These are phyloP conservation scores for Alternaria atra DNA, from an alignment of 2,329 filamentous ascomycete species.

Conservation along the genomic window DNA sequence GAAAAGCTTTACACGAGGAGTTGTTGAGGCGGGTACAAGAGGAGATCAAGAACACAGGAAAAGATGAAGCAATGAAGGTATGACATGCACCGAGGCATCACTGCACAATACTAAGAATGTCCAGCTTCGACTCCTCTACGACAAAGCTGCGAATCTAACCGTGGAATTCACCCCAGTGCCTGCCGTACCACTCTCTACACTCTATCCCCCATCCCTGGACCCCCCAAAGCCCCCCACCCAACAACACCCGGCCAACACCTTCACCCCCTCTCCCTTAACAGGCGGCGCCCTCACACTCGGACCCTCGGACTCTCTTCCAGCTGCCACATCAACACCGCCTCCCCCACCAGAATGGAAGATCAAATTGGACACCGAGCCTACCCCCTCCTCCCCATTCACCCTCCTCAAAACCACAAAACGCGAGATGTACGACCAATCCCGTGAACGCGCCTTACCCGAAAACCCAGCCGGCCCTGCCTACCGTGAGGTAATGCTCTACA, in stretches of 20 bases:
- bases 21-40: slow-evolving; percentile 44
- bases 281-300: slow-evolving; percentile 48
- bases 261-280: slow-evolving; percentile 47
- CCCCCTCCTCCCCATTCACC: slow-evolving; percentile 70
- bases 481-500: slow-evolving; percentile 80
- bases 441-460: slow-evolving; percentile 66
- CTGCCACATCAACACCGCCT: slow-evolving; percentile 25
- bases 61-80: slow-evolving; percentile 44
- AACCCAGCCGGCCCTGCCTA: slow-evolving; percentile 31
- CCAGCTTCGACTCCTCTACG: slow-evolving; percentile 66
- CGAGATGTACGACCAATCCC: slow-evolving; percentile 74
- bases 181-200: slow-evolving; percentile 58
- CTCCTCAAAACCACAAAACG: slow-evolving; percentile 86
- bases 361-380: slow-evolving; percentile 62
- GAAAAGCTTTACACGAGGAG: slow-evolving; percentile 44
- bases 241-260: slow-evolving; percentile 33
- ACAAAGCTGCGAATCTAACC: slow-evolving; percentile 44
- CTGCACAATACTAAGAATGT: not conserved
- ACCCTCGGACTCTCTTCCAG: slow-evolving; percentile 37
- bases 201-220: slow-evolving; percentile 68
- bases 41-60: slow-evolving; percentile 28
- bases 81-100: not conserved
- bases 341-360: slow-evolving; percentile 57
- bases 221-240: slow-evolving; percentile 49
- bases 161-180: slow-evolving; percentile 53